Conservation (phyloP, 2,329 filamentous ascomycete species). For the Colletotrichum horii region DNA sequence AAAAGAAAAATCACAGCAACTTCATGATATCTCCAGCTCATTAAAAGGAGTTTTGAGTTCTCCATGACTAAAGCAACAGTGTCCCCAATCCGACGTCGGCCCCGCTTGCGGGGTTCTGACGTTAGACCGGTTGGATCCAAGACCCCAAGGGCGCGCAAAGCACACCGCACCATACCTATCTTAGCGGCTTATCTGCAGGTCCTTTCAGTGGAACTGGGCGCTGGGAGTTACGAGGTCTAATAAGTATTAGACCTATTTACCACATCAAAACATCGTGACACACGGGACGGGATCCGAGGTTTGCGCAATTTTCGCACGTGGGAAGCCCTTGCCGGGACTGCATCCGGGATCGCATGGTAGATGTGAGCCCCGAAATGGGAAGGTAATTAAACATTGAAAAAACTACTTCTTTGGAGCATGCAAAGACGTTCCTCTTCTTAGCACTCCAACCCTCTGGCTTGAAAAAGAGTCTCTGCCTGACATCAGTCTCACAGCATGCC, state of each 20-base stretch:
- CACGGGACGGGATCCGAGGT: not conserved
- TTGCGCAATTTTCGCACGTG: not conserved
- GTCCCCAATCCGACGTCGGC: not conserved
- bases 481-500: not conserved
- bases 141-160: not conserved
- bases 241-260: not conserved
- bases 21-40: not conserved
- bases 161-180: not conserved
- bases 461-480: not conserved
- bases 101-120: not conserved
- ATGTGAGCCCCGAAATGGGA: not conserved
- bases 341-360: not conserved
- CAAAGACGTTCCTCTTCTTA: not conserved
- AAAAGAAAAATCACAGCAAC: not conserved
- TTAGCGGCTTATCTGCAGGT: not conserved
- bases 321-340: not conserved
- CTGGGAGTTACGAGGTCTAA: not conserved
- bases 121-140: not conserved
- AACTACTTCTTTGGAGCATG: fast-evolving
- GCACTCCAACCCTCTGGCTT: not conserved
- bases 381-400: fast-evolving
- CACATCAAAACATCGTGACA: not conserved
- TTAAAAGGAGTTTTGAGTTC: not conserved
- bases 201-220: not conserved
- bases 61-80: not conserved